Evolutionary conservation across 2,329 filamentous ascomycete species (phyloP).

Genomic region (Lachnellula suecica): DNA sequence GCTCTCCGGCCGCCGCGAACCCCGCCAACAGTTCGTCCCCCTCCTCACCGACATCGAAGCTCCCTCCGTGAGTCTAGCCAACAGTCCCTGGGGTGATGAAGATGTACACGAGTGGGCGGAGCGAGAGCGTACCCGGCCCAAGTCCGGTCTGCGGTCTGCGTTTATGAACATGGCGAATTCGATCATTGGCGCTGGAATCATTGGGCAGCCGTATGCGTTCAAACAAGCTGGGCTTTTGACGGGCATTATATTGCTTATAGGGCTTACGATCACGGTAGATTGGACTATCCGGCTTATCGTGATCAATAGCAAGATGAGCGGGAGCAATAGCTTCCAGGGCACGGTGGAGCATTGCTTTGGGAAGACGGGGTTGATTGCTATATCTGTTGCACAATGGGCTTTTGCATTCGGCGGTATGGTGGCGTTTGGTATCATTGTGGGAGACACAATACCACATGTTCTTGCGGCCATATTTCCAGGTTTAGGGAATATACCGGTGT

Average conservation of each 20-base stretch:
- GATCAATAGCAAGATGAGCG: constrained; percentile 94
- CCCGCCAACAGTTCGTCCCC: constrained; percentile 46
- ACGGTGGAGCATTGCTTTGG: constrained; percentile 97
- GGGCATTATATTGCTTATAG: constrained; percentile 75
- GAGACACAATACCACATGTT: constrained; percentile 93
- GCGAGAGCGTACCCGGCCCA: constrained; percentile 64
- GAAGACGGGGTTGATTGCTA: constrained; percentile 81
- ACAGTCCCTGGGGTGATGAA: constrained; percentile 34
- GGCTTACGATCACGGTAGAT: constrained; percentile 81
- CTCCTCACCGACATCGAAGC: constrained; percentile 82
- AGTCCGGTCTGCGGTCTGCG: constrained; percentile 80
- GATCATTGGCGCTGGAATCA: constrained; percentile 80
- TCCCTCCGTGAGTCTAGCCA: constrained; percentile 69
- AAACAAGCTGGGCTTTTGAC: constrained; percentile 83
- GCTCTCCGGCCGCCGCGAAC: constrained; percentile 31
- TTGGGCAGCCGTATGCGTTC: constrained; percentile 93
- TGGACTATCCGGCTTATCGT: constrained; percentile 98
- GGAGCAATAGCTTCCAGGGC: constrained; percentile 89
- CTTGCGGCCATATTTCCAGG: constrained; percentile 78
- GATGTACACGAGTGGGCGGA: constrained; percentile 50
- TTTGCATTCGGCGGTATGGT: constrained; percentile 99
- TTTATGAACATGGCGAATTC: constrained; percentile 99
- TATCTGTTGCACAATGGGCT: constrained; percentile 88
- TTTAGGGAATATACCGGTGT: constrained; percentile 67
- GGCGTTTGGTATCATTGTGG: constrained; percentile 95